Conservation (phyloP, 2,329 filamentous ascomycete species). For the Davidsoniella neocaledoniae region DNA sequence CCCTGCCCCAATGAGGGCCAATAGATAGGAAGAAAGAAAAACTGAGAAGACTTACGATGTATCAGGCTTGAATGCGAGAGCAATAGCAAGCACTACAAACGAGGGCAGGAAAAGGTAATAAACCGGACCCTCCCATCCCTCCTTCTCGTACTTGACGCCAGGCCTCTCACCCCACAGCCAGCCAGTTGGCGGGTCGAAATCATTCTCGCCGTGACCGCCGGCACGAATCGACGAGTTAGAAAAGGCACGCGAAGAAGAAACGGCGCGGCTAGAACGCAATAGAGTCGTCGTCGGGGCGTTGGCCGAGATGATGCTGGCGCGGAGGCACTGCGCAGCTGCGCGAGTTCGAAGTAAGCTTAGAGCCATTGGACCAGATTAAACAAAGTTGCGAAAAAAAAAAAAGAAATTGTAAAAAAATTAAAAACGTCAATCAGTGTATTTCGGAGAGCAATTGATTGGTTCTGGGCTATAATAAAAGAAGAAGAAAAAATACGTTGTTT, state of each 20-base stretch:
- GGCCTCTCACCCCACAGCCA: constrained; percentile 93
- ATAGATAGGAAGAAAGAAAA: constrained; percentile 4
- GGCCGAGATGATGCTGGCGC: not conserved
- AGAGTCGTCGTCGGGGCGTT: not conserved
- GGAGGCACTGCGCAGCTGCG: not conserved
- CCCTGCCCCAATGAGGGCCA: not conserved
- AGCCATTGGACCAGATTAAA: not conserved
- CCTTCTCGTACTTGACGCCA: constrained; percentile 85
- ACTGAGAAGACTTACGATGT: constrained; percentile 60
- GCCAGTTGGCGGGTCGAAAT: constrained; percentile 78
- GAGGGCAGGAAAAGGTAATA: constrained; percentile 73
- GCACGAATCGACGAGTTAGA: constrained; percentile 18
- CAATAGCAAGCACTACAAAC: constrained; percentile 55
- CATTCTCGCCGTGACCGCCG: constrained; percentile 40
- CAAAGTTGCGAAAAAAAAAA: not conserved
- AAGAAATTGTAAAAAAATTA: no score
- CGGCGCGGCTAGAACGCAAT: constrained; percentile 2
- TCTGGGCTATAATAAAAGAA: not conserved
- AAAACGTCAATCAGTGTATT: no score
- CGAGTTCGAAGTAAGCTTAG: not conserved
- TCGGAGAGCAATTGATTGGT: no score
- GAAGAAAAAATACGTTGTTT: not conserved
- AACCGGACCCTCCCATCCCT: constrained; percentile 87
- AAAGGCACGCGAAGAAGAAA: not conserved
- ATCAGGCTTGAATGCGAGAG: constrained; percentile 94